Evolutionary conservation across 2,329 filamentous ascomycete genomes (phyloP), one percentile per base, ranked within the genome.

Genomic region (Ascochyta fabae): DNA sequence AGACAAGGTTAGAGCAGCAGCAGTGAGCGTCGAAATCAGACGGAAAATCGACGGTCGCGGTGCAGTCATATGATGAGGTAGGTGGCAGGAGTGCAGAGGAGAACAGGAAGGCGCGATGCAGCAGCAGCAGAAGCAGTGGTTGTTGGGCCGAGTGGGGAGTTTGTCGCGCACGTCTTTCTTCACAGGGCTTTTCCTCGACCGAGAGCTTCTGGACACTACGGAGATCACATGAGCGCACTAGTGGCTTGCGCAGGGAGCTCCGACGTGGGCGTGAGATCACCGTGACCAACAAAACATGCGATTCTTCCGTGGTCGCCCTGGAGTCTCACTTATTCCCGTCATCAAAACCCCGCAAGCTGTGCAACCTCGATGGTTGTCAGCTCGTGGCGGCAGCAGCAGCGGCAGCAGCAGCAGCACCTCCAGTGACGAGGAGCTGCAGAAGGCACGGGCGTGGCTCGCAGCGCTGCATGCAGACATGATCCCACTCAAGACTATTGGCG

Each of bases 401-500:
- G 38, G 47, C 53, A 27, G 45, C 36, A 60, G 27, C 29, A 31
- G 16, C 44, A 41, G 6, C 49, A 40, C 45, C 44, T 53, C 43
- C 34, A 60, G 49, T 57, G 64, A 70, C 38, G 69, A 75, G 15
- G 69, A 74, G 31, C 58, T 76, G 36, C 65, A 63, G 29, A 73
- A 77, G 34, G 84, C 85, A 13, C 80, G 85, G 50, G 72, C 77
- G 65, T 88, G 86, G 86, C 80, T 88, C 43, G 75, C 78, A 39
- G 74, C 75, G 40, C 79, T 87, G 60, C 76, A 82, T 69, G 71
- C 80, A 51, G 79, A 82, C 13, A 80, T 82, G 13, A 82, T 88
- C 52, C 84, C 86, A 24, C 50, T 69, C 10, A 80, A 78, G 52
- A 77, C 77, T 60, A 78, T 88, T 53, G 81, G 84, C 65, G 80